Evolutionary conservation across 1,284 basidiomycete species (phyloP), one percentile per base, ranked within the genome.

Genomic region (Cutaneotrichosporon cyanovorans): DNA sequence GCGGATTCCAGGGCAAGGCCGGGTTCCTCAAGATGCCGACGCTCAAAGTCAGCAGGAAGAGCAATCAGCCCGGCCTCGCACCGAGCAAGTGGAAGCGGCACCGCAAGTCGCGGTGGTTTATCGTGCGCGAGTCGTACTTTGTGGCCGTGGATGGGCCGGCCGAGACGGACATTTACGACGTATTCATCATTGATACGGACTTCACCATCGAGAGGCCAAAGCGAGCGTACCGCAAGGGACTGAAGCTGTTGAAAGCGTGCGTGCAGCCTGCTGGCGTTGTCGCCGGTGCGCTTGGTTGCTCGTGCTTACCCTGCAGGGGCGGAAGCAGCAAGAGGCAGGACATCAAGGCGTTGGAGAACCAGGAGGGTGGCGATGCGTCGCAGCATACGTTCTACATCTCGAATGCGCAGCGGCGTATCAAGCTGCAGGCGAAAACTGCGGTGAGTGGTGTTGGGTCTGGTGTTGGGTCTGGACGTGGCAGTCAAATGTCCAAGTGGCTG

Each of bases 341-440:
- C 2, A 21, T n/a, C n/a, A 21, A 40, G 6, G 51, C 44, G 32
- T 43, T 62, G 40, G 42, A 61, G 11, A 59, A 63, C 19, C 62
- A 64, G 11, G 56, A 55, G 16, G 59, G 62, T 41, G 60, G 55
- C 46, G 52, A 67, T 36, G 68, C 69, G 3, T 61, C 57, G 47
- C 75, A 87, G 60, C 95, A 98, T 71, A 93, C 88, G 0, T 98
- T 98, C 71, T 96, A 87, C 64, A 80, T 98, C 47, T 78, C 83
- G 56, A 97, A 96, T 65, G 83, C 88, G 5, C 93, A 98, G 72
- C 82, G 85, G 74, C 80, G 82, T 46, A 72, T 98, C 53, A 92
- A 93, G 71, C 69, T 97, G 6, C 83, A 82, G 48, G 91, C 95
- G 10, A 84, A 82, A 65, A 95, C 85, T 65, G 88, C 96, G 71